Evolutionary conservation across 345 rosid genomes (phyloP).

Genomic region (Euphorbia peplus): DNA sequence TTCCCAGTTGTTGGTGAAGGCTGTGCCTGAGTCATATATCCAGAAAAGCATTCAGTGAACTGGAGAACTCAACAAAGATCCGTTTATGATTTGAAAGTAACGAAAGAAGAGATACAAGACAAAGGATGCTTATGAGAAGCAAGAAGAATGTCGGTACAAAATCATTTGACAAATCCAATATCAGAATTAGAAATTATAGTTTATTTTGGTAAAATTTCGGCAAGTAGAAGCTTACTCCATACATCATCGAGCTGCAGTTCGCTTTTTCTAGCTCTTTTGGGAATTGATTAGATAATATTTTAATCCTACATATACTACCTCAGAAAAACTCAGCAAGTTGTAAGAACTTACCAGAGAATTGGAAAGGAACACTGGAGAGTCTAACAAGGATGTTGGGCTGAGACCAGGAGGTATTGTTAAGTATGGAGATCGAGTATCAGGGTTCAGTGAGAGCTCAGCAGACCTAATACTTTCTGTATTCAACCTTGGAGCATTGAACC

Average conservation of each 20-base stretch:
- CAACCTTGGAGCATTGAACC: slow-evolving; percentile 37
- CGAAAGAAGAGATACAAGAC: background rate
- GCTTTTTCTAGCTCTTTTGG: background rate
- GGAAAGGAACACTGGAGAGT: slow-evolving; percentile 34
- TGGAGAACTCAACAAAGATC: slow-evolving; percentile 5
- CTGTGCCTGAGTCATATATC: slow-evolving; percentile 56
- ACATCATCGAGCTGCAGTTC: background rate
- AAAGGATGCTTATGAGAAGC: slow-evolving; percentile 1
- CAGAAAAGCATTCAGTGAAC: slow-evolving; percentile 8
- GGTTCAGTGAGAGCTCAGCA: slow-evolving; percentile 19
- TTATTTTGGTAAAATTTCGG: background rate
- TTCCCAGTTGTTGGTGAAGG: slow-evolving; percentile 41
- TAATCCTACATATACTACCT: background rate
- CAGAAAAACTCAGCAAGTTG: background rate
- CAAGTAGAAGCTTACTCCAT: background rate
- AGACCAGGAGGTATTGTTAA: slow-evolving; percentile 37
- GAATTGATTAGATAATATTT: background rate
- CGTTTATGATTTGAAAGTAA: background rate
- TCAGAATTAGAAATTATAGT: background rate
- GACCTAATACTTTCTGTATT: slow-evolving; percentile 30
- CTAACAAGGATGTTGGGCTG: slow-evolving; percentile 32
- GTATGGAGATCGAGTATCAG: slow-evolving; percentile 30
- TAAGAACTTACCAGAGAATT: slow-evolving; percentile 24
- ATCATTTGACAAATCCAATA: background rate
- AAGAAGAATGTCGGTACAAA: background rate